A percentile compares a stretch with the other conserved stretches of the same genome.
Conservation (phyloP, 805 yeast genomes). For the Ogataea kodamae region DNA sequence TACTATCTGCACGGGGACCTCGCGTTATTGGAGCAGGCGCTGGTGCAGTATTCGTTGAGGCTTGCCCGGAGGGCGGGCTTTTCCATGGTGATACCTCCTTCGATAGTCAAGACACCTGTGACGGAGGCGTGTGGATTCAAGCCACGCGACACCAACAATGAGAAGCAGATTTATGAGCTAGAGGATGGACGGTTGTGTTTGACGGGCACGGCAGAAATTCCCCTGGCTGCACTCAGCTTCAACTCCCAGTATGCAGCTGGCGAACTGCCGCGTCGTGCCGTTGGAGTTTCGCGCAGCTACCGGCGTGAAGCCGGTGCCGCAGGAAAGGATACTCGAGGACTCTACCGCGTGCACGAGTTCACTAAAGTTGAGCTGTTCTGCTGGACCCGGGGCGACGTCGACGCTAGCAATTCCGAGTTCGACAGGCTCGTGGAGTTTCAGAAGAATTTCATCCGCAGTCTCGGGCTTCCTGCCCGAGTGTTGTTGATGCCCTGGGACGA, state of each 20-base stretch:
- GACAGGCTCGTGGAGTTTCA: slow-evolving; percentile 65
- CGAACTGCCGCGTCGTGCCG: slow-evolving; percentile 55
- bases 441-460: slow-evolving; percentile 52
- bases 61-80: slow-evolving; percentile 68
- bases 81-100: slow-evolving; percentile 73
- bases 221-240: slow-evolving; percentile 77
- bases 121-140: slow-evolving; percentile 90
- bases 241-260: slow-evolving; percentile 33
- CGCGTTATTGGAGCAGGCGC: slow-evolving; percentile 84
- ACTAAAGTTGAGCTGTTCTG: slow-evolving; percentile 90
- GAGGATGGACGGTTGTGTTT: slow-evolving; percentile 51
- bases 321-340: slow-evolving; percentile 87
- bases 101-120: slow-evolving; percentile 73
- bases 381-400: slow-evolving; percentile 47
- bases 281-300: slow-evolving; percentile 81
- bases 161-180: slow-evolving; percentile 76
- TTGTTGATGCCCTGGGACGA: slow-evolving; percentile 88
- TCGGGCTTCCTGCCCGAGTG: slow-evolving; percentile 80
- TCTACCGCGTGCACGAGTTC: slow-evolving; percentile 94
- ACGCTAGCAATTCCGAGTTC: slow-evolving; percentile 44
- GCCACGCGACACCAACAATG: slow-evolving; percentile 85
- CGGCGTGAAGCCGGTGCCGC: slow-evolving; percentile 98
- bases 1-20: slow-evolving; percentile 82
- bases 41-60: slow-evolving; percentile 72
- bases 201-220: slow-evolving; percentile 94